phyloP scores from a whole-genome alignment of 805 yeast species.

The Starmerella roubikii region DNA sequence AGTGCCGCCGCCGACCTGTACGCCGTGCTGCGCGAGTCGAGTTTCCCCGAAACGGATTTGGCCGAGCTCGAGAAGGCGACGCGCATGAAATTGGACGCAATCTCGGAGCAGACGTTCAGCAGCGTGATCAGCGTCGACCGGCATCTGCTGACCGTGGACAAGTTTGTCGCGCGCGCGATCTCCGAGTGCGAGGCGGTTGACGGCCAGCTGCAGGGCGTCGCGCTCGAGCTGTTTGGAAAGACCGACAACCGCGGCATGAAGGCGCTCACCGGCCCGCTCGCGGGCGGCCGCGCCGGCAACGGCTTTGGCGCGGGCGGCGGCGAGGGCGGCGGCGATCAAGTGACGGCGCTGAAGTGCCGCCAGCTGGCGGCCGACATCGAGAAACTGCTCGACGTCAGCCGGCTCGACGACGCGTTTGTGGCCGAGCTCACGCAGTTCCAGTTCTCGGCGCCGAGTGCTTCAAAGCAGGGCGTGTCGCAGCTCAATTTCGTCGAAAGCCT shows the following conservation, averaged over 20 bases:
- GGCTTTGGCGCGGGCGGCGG: too few species aligned
- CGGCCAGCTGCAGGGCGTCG: slow-evolving; percentile 40
- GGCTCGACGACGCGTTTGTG: slow-evolving; percentile 45
- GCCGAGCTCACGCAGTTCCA: slow-evolving; percentile 34
- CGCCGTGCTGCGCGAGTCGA: slow-evolving; percentile 52
- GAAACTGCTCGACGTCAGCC: slow-evolving; percentile 55
- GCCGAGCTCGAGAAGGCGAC: slow-evolving; percentile 44
- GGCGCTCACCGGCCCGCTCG: not conserved
- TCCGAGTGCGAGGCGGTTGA: slow-evolving; percentile 43
- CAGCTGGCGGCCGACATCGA: slow-evolving; percentile 56
- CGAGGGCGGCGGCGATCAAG: slow-evolving; percentile 32
- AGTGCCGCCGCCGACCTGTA: slow-evolving; percentile 37
- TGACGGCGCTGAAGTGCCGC: slow-evolving; percentile 69
- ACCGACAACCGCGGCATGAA: not conserved
- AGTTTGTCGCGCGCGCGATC: slow-evolving; percentile 33
- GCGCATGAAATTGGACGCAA: slow-evolving; percentile 41
- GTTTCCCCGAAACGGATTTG: slow-evolving; percentile 57
- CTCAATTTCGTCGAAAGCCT: slow-evolving; percentile 40
- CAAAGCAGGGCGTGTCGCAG: slow-evolving; percentile 31
- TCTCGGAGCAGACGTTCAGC: slow-evolving; percentile 50
- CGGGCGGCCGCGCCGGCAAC: too few species aligned
- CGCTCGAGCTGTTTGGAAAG: slow-evolving; percentile 40
- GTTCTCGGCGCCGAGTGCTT: slow-evolving; percentile 24
- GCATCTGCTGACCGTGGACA: slow-evolving; percentile 32
- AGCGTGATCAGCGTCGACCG: slow-evolving; percentile 40